Evolutionary conservation across 2,329 filamentous ascomycete species (phyloP), one percentile per base, ranked within the genome.

Genomic region (Chaetothyriales sp.): DNA sequence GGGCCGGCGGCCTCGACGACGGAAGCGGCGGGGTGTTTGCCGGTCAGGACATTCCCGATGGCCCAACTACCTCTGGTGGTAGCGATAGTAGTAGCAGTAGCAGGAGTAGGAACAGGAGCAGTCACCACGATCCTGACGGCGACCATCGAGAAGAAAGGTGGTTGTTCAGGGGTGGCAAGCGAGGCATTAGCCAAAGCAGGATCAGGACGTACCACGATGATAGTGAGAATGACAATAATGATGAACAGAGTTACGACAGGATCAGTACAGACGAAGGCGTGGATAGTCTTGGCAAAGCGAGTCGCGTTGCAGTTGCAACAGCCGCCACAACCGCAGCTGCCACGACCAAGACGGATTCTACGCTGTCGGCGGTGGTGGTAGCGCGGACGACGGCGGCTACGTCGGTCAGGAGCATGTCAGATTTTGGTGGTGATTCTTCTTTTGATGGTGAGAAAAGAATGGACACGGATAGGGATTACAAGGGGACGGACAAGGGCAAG

Each of bases 1-100:
- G 80, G 0, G 81, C 77, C 3, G 82, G 75, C 1, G 65, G 72
- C 28, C 71, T 77, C 47, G 75, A 78, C 51, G 75, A 78, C 51
- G 75, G 67, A 0, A 70, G 67, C 0, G 75, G 74, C 2, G 73
- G 69, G 13, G 73, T 77, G 1, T 78, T 72, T 56, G 65, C 63
- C 0, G 67, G 69, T 25, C 22, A 25, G 22, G 22, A 25, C 22
- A 25, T 25, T 6, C 22, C 22, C 22, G 6, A 45, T 61, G 63
- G 5, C 56, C 63, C 18, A 25, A 25, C 22, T 3, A 25, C 22
- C 22, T 4, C 22, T 25, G 22, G 2, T 76, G 71, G 53, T 63
- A 62, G 0, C n/a, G n/a, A n/a, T n/a, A n/a, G n/a, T n/a, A n/a
- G n/a, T n/a, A n/a, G n/a, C n/a, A n/a, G n/a, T n/a, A n/a, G n/a